Evolutionary conservation across 2,329 filamentous ascomycete species (phyloP).

Genomic region (Allantophomopsis cytisporea): DNA sequence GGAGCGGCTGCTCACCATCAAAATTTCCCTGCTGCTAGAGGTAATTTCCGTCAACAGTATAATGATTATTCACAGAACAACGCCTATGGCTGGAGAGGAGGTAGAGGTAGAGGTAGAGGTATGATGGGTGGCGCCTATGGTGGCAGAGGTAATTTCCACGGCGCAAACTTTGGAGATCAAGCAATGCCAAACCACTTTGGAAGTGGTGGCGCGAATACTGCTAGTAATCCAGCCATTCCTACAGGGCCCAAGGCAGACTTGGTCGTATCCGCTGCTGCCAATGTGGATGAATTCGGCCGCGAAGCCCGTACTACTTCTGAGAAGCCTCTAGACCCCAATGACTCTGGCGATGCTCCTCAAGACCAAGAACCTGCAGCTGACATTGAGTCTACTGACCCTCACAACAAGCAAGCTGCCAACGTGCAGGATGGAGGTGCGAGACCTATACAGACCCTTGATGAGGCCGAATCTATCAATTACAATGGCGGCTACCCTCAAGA

Average conservation of each 20-base stretch:
- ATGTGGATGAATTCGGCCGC: constrained; percentile 22
- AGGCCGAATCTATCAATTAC: constrained; percentile 5
- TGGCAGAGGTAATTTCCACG: too few relatives aligned
- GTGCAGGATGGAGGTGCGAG: constrained; percentile 8
- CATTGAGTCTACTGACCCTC: constrained; percentile 4
- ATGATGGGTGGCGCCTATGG: constrained; percentile 13
- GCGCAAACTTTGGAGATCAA: too few relatives aligned
- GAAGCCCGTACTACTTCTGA: constrained; percentile 14
- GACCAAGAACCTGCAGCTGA: constrained; percentile 3
- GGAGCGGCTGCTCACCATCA: constrained; percentile 33
- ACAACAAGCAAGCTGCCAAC: constrained; percentile 3
- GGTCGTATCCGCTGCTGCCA: constrained; percentile 2
- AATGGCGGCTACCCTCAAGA: not conserved
- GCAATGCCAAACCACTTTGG: too few relatives aligned
- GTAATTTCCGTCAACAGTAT: constrained; percentile 59
- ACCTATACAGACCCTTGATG: constrained; percentile 19
- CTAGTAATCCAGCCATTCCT: constrained; percentile 4
- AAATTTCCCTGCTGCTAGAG: constrained; percentile 20
- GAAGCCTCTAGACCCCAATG: not conserved
- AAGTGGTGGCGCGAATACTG: too few relatives aligned
- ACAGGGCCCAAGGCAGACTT: constrained; percentile 16
- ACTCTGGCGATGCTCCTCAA: constrained; percentile 1
- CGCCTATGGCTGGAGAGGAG: constrained; percentile 39
- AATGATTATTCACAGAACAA: constrained; percentile 60
- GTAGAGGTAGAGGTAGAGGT: constrained; percentile 20